phyloP scores from a whole-genome alignment of 2,329 filamentous ascomycete species.

The Pestalotiopsis sp. region DNA sequence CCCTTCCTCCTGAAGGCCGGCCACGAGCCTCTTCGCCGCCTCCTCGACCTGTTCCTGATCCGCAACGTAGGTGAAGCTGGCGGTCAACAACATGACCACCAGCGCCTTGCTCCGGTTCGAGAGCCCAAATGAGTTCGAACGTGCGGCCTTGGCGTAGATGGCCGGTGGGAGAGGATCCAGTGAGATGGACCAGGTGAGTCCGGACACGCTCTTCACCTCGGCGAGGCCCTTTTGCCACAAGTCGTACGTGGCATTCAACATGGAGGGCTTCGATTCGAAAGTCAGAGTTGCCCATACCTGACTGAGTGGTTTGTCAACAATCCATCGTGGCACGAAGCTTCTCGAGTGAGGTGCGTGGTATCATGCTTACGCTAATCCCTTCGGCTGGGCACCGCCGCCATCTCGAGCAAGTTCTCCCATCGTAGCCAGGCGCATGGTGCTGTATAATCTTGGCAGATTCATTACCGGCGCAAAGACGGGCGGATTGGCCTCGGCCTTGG shows the following conservation, averaged over 20 bases:
- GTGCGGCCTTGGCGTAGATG: slow-evolving; percentile 15
- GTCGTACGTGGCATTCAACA: slow-evolving; percentile 13
- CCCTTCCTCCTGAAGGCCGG: slow-evolving; percentile 12
- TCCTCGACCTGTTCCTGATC: slow-evolving; percentile 15
- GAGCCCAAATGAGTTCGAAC: slow-evolving; percentile 15
- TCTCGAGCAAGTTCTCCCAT: slow-evolving; percentile 13
- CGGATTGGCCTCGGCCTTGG: slow-evolving; percentile 15
- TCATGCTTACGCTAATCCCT: slow-evolving; percentile 15
- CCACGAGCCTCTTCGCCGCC: slow-evolving; percentile 12
- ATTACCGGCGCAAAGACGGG: not conserved
- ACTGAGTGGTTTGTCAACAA: not conserved
- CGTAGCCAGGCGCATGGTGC: slow-evolving; percentile 5
- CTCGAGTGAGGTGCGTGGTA: slow-evolving; percentile 1
- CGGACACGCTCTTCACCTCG: slow-evolving; percentile 5
- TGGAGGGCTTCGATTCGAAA: not conserved
- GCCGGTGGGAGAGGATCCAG: slow-evolving; percentile 21
- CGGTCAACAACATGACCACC: slow-evolving; percentile 11
- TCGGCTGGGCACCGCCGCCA: slow-evolving; percentile 1
- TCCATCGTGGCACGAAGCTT: not conserved
- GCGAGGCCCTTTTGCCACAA: slow-evolving; percentile 15
- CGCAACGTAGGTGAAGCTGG: slow-evolving; percentile 5
- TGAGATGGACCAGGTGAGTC: slow-evolving; percentile 16
- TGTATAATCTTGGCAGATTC: not conserved
- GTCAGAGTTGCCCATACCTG: slow-evolving; percentile 12
- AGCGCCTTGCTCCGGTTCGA: slow-evolving; percentile 8